Evolutionary conservation across 2,329 filamentous ascomycete species (phyloP).

Genomic region (Tolypocladium amazonense): DNA sequence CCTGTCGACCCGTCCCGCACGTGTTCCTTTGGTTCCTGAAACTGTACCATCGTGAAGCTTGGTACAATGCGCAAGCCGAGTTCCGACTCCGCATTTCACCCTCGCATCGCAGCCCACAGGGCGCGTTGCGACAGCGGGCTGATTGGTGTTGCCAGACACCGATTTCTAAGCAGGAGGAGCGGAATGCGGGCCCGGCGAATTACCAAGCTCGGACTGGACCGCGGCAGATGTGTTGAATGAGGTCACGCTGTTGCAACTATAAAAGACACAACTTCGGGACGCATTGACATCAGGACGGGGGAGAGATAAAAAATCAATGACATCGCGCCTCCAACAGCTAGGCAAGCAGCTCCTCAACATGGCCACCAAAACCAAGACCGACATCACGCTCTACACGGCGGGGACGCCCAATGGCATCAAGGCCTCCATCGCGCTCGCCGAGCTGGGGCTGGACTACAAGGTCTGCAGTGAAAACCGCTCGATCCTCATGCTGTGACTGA

Average conservation of each 20-base stretch:
- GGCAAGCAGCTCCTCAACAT: not conserved
- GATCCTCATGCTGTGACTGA: not conserved
- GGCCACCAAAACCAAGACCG: constrained; percentile 27
- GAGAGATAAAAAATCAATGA: too few relatives aligned
- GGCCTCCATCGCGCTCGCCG: constrained; percentile 75
- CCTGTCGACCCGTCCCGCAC: not conserved
- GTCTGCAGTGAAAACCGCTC: constrained; percentile 21
- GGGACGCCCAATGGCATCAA: constrained; percentile 88
- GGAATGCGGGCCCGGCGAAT: not conserved
- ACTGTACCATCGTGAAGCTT: not conserved
- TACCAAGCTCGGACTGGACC: not conserved
- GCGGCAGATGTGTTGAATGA: not conserved
- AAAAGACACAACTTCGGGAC: not conserved
- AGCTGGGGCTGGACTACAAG: constrained; percentile 75
- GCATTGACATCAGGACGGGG: not conserved
- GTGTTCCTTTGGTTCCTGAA: too few relatives aligned
- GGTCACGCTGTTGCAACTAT: not conserved
- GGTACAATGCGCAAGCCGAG: not conserved
- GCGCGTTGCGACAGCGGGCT: not conserved
- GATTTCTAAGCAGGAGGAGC: not conserved
- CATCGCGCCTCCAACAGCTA: not conserved
- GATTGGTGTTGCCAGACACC: not conserved
- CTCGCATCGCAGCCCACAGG: not conserved
- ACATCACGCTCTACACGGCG: constrained; percentile 73
- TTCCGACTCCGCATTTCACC: not conserved